A percentile compares a stretch with the other conserved stretches of the same genome.
Conservation (phyloP, 2,329 filamentous ascomycete genomes). For the Lachnellula arida region DNA sequence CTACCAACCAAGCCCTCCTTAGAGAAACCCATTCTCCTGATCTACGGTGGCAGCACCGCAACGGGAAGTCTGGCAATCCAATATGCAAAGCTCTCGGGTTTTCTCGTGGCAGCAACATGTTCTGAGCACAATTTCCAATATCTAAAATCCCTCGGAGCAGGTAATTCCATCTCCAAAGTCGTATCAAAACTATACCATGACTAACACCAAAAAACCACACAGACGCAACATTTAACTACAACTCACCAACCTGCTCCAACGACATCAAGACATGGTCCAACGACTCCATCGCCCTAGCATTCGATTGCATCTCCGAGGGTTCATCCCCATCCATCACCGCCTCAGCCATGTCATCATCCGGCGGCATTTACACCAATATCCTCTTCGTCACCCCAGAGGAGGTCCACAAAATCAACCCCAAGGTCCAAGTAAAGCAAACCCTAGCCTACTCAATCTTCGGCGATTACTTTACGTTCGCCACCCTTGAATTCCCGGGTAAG, state of each 20-base stretch:
- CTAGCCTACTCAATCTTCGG: conserved; percentile 40
- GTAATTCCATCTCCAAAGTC: conserved; percentile 21
- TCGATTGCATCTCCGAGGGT: conserved; percentile 45
- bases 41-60: conserved; percentile 48
- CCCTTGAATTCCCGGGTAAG: conserved; percentile 12
- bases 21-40: conserved; percentile 39
- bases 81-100: conserved; percentile 39
- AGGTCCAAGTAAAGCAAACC: conserved; percentile 26
- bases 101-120: conserved; percentile 40
- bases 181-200: not conserved
- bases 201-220: not conserved
- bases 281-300: conserved; percentile 39
- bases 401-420: conserved; percentile 40
- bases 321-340: conserved; percentile 50
- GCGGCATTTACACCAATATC: conserved; percentile 38
- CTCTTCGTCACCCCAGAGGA: conserved; percentile 36
- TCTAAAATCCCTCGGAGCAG: conserved; percentile 42
- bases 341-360: conserved; percentile 35
- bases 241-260: conserved; percentile 37
- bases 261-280: conserved; percentile 44
- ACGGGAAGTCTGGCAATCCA: conserved; percentile 47
- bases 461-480: conserved; percentile 30
- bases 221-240: conserved; percentile 44
- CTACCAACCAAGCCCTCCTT: conserved; percentile 40
- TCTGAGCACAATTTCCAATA: conserved; percentile 46